phyloP scores from a whole-genome alignment of 441 rosid species.

The Arabidopsis lyrata region DNA sequence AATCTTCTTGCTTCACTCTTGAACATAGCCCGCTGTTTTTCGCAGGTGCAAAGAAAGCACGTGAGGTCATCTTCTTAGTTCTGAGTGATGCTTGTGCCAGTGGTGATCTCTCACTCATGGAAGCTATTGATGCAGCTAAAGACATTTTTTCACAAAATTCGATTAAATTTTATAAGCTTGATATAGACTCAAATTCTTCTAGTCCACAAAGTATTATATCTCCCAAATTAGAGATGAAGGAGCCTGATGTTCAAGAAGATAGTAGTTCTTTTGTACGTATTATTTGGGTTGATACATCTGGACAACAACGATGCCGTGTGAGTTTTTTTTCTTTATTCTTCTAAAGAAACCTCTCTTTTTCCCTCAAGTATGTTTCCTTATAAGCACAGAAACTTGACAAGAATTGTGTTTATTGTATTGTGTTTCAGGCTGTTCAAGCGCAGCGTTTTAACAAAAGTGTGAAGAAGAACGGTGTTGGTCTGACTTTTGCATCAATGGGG shows the following conservation, averaged over 20 bases:
- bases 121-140: slow-evolving; percentile 86
- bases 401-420: slow-evolving; percentile 3
- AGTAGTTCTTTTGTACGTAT: slow-evolving; percentile 69
- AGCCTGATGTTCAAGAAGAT: slow-evolving; percentile 41
- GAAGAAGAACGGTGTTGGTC: slow-evolving; percentile 79
- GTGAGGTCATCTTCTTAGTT: slow-evolving; percentile 76
- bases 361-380: background rate
- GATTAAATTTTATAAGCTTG: slow-evolving; percentile 68
- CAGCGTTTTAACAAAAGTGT: slow-evolving; percentile 73
- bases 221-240: slow-evolving; percentile 41
- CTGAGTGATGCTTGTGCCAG: slow-evolving; percentile 72
- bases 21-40: slow-evolving; percentile 31
- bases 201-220: slow-evolving; percentile 43
- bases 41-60: slow-evolving; percentile 83
- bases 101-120: slow-evolving; percentile 75
- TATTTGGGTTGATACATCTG: slow-evolving; percentile 91
- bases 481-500: slow-evolving; percentile 84
- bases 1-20: slow-evolving; percentile 1
- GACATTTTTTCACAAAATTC: slow-evolving; percentile 78
- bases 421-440: slow-evolving; percentile 72
- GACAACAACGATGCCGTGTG: slow-evolving; percentile 97
- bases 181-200: slow-evolving; percentile 37
- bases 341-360: slow-evolving; percentile 1
- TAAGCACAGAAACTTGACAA: background rate
- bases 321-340: slow-evolving; percentile 31